Percentiles rank a stretch among this genome's conserved stretches.
Evolutionary conservation across 495 filamentous ascomycete species (phyloP).

Genomic region (Talaromyces nanjingensis): DNA sequence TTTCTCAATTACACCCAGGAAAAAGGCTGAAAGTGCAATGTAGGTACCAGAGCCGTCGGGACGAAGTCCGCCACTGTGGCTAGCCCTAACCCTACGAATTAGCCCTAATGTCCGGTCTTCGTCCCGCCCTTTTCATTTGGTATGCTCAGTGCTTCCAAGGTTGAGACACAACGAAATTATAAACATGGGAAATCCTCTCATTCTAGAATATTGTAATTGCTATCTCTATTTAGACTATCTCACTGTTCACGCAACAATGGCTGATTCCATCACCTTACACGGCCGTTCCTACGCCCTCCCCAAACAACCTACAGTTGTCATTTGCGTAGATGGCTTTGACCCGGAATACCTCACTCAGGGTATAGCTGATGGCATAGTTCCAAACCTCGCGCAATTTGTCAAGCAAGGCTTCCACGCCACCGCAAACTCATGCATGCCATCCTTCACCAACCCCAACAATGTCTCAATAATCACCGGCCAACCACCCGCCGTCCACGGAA

Average conservation of each 20-base stretch:
- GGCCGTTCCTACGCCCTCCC: conserved; percentile 5
- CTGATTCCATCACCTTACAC: conserved; percentile 6
- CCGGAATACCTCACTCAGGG: conserved; percentile 16
- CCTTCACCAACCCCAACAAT: conserved; percentile 21
- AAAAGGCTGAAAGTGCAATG: no score
- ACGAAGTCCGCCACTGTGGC: no score
- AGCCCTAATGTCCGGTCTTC: background rate
- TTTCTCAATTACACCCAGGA: no score
- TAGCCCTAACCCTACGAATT: no score
- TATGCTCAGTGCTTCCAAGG: background rate
- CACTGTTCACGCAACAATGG: background rate
- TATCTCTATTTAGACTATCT: background rate
- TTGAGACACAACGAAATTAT: background rate
- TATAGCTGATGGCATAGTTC: conserved; percentile 18
- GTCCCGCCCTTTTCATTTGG: background rate
- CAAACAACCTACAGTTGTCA: conserved; percentile 14
- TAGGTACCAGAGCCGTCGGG: no score
- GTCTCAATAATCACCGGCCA: conserved; percentile 20
- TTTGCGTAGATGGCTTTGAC: conserved; percentile 25
- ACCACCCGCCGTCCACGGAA: conserved; percentile 18
- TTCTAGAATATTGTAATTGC: background rate
- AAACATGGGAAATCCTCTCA: background rate
- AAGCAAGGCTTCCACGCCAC: conserved; percentile 17
- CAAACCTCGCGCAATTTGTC: conserved; percentile 12
- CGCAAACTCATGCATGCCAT: conserved; percentile 19